phyloP scores from a whole-genome alignment of 768 basidiomycete species.

The Megacollybia marginata region DNA sequence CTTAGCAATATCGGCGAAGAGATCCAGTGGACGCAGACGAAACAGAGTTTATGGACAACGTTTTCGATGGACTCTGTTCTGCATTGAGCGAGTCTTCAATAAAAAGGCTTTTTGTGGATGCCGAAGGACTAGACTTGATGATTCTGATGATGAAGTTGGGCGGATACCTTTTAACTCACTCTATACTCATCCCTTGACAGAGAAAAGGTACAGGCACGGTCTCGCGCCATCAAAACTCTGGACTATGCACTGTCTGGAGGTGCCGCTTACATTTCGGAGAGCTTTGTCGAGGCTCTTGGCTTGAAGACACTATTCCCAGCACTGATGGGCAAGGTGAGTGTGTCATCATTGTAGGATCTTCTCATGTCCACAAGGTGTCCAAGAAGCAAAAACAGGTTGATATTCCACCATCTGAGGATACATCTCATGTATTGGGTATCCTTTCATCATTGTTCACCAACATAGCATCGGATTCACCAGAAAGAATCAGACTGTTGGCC shows the following conservation, averaged over 20 bases:
- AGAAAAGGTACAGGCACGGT: conserved; percentile 75
- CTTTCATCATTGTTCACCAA: conserved; percentile 84
- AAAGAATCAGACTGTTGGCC: conserved; percentile 73
- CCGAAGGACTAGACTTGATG: conserved; percentile 96
- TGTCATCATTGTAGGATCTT: neutral
- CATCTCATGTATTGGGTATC: conserved; percentile 81
- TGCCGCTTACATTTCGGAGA: conserved; percentile 65
- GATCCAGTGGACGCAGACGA: conserved; percentile 88
- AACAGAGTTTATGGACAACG: conserved; percentile 95
- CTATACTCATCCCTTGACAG: conserved; percentile 28
- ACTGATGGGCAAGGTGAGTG: conserved; percentile 86
- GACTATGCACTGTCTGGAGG: conserved; percentile 86
- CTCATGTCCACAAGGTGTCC: conserved; percentile 25
- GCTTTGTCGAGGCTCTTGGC: conserved; percentile 83
- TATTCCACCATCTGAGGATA: conserved; percentile 67
- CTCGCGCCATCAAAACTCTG: conserved; percentile 82
- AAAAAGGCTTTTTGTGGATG: conserved; percentile 77
- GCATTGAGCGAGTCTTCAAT: conserved; percentile 69
- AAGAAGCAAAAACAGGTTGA: conserved; percentile 59
- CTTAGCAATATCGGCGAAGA: conserved; percentile 77
- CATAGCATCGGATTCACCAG: conserved; percentile 76
- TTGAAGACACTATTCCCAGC: conserved; percentile 85
- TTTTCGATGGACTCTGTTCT: conserved; percentile 88
- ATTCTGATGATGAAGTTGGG: conserved; percentile 94
- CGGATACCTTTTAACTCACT: neutral